Evolutionary conservation across 2,329 filamentous ascomycete genomes (phyloP).

Genomic region (Trichoderma koningiopsis): DNA sequence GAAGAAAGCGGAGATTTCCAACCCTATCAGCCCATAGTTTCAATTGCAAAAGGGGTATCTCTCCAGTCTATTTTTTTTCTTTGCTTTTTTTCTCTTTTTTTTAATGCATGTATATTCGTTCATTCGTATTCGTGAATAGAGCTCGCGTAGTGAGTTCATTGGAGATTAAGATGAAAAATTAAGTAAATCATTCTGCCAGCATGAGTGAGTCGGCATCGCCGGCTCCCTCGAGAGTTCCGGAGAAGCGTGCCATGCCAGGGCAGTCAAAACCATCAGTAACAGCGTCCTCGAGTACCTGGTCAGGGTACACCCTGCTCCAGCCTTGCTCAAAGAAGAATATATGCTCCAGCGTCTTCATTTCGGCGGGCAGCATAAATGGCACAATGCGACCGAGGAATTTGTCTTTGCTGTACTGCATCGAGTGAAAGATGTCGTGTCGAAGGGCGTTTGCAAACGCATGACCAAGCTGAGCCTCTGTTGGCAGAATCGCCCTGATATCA

Average conservation of each 20-base stretch:
- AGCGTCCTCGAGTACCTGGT: constrained; percentile 38
- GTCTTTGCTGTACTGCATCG: constrained; percentile 44
- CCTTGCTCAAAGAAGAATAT: constrained; percentile 42
- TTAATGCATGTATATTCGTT: neutral
- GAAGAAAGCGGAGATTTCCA: neutral
- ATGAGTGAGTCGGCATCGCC: neutral
- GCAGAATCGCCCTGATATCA: constrained; percentile 42
- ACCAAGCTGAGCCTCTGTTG: constrained; percentile 17
- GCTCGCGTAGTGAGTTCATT: neutral
- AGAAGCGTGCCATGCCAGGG: constrained; percentile 46
- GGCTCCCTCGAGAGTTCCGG: constrained; percentile 36
- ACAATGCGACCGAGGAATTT: constrained; percentile 41
- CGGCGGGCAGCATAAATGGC: constrained; percentile 35
- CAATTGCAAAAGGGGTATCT: constrained; percentile 8
- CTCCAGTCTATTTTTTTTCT: neutral
- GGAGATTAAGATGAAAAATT: neutral
- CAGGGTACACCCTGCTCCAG: constrained; percentile 42
- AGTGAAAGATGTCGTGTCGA: constrained; percentile 31
- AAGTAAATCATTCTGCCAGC: neutral
- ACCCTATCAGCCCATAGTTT: neutral
- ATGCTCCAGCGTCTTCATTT: constrained; percentile 36
- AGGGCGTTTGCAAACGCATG: constrained; percentile 7
- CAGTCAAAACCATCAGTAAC: constrained; percentile 39
- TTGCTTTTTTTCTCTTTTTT: neutral
- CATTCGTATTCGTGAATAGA: neutral